Conservation (phyloP, 768 basidiomycete species). For the Lentinus tigrinus region DNA sequence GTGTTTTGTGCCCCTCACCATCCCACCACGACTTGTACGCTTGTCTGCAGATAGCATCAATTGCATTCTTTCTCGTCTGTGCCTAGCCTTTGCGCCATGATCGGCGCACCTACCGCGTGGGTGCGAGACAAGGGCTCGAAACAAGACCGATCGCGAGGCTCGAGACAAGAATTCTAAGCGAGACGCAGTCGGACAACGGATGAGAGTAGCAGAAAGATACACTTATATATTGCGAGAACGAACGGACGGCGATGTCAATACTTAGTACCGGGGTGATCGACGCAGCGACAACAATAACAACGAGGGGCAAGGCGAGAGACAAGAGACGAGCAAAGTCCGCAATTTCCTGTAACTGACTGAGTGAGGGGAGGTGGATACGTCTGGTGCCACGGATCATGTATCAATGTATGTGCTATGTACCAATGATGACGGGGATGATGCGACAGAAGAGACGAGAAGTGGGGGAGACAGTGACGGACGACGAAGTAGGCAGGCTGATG, state of each 20-base stretch:
- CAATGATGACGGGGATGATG: not conserved
- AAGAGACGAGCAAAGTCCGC: not conserved
- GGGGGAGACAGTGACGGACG: not conserved
- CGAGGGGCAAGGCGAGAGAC: not conserved
- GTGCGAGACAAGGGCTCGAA: too few species aligned
- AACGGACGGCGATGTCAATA: constrained; percentile 1
- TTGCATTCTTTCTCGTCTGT: too few species aligned
- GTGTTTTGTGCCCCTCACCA: too few species aligned
- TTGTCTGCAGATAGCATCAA: too few species aligned
- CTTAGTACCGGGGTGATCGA: constrained; percentile 6
- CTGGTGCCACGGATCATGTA: not conserved
- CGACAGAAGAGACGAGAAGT: not conserved
- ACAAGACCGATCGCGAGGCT: too few species aligned
- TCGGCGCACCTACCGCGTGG: too few species aligned
- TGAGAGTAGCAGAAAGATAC: constrained; percentile 6
- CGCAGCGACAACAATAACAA: not conserved
- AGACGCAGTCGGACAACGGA: too few species aligned
- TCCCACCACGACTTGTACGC: too few species aligned
- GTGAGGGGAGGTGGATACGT: not conserved
- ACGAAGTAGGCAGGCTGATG: not conserved
- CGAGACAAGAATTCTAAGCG: too few species aligned
- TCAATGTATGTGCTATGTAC: not conserved
- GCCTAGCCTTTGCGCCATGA: too few species aligned
- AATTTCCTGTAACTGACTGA: too few species aligned
- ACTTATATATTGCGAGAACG: constrained; percentile 14